These are phyloP conservation scores for Botrytis aclada DNA, from an alignment of 2,329 filamentous ascomycete species.

Conservation along the genomic window DNA sequence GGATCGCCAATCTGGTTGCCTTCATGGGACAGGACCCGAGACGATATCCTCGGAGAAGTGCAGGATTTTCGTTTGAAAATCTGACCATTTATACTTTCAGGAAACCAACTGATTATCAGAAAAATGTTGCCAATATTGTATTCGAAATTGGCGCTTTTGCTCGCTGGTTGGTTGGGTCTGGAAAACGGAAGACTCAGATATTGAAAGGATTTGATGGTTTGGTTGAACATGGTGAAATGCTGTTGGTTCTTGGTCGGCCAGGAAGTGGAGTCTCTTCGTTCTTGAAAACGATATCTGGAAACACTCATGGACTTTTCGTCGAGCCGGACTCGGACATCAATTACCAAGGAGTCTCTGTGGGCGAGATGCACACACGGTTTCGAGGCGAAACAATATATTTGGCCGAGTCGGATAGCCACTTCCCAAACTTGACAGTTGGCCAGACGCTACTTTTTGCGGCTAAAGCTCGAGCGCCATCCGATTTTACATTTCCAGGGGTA, in stretches of 20 bases:
- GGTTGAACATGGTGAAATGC: constrained; percentile 60
- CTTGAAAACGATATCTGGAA: constrained; percentile 53
- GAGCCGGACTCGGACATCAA: constrained; percentile 52
- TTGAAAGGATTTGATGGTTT: constrained; percentile 61
- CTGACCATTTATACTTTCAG: constrained; percentile 68
- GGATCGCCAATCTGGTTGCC: constrained; percentile 39
- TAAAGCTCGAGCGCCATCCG: constrained; percentile 62
- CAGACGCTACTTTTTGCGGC: constrained; percentile 72
- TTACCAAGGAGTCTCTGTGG: constrained; percentile 58
- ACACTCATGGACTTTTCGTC: constrained; percentile 56
- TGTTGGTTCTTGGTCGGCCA: constrained; percentile 65
- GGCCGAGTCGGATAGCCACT: constrained; percentile 71
- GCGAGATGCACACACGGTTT: constrained; percentile 50
- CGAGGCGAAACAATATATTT: constrained; percentile 68
- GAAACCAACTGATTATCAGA: constrained; percentile 67
- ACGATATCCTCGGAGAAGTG: constrained; percentile 44
- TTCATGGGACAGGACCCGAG: constrained; percentile 46
- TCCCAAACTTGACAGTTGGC: constrained; percentile 69
- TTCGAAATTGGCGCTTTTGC: constrained; percentile 45
- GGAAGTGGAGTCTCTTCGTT: constrained; percentile 60
- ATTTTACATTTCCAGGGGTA: constrained; percentile 55
- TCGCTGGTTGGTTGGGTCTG: constrained; percentile 51
- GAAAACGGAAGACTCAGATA: constrained; percentile 52
- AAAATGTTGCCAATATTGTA: constrained; percentile 59
- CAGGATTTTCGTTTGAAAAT: constrained; percentile 64